These are phyloP conservation scores for Arabis alpina DNA, from an alignment of 345 rosid genomes.

Conservation along the genomic window DNA sequence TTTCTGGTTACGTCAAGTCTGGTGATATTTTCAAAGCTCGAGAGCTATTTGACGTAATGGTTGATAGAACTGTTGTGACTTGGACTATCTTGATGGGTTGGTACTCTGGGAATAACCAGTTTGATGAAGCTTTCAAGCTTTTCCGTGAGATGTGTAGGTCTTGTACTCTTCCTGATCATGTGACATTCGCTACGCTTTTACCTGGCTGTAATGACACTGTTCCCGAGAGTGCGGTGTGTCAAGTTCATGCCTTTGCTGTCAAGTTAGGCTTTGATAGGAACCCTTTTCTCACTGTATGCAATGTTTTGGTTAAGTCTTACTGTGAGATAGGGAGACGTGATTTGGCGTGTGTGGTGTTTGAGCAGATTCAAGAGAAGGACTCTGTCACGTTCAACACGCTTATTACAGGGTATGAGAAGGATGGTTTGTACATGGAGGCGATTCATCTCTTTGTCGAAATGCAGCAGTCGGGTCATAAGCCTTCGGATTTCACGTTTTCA, in stretches of 20 bases:
- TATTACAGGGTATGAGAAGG: constrained; percentile 70
- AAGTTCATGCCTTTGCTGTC: constrained; percentile 60
- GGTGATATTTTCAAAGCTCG: constrained; percentile 61
- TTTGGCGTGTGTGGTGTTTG: constrained; percentile 54
- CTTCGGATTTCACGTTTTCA: constrained; percentile 86
- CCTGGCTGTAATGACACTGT: constrained; percentile 57
- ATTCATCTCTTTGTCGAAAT: constrained; percentile 58
- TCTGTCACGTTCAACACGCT: constrained; percentile 76
- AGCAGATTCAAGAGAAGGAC: constrained; percentile 59
- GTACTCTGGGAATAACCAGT: constrained; percentile 50
- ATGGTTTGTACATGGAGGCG: constrained; percentile 60
- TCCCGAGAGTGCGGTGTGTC: constrained; percentile 45
- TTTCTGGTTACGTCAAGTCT: constrained; percentile 63
- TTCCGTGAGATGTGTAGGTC: constrained; percentile 58
- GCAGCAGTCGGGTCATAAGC: constrained; percentile 59
- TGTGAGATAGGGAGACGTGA: constrained; percentile 58
- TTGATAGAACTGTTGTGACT: constrained; percentile 61
- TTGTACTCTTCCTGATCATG: constrained; percentile 59
- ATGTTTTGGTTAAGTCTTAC: constrained; percentile 76
- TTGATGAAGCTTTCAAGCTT: constrained; percentile 61
- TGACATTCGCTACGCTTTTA: constrained; percentile 72
- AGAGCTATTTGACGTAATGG: constrained; percentile 57
- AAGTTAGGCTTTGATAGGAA: constrained; percentile 53
- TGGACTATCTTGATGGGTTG: constrained; percentile 94
- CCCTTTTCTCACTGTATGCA: constrained; percentile 53